Base-by-base conservation (phyloP, 208 protist genomes). In the Lotmaria passim region DNA sequence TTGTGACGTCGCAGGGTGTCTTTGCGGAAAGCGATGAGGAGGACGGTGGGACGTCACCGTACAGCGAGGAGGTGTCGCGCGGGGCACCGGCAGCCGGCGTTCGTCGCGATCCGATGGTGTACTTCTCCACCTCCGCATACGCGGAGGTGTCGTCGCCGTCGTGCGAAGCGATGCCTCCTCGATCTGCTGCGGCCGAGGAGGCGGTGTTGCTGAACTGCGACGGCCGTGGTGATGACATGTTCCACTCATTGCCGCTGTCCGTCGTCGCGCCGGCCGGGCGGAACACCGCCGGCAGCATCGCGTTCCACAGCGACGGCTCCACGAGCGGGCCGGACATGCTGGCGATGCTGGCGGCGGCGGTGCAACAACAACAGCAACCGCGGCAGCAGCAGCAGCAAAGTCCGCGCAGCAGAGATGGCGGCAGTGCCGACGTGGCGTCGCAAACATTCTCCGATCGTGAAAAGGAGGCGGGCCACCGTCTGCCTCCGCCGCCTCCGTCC, bases 1-100 rank as follows among this genome's bases (percentile, higher is more conserved):
- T 69, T 36, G 60, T 60, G 11, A 24, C 69, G 34, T 69, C 39
- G 43, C 67, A 62, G 31, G 58, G 52, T 14, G 60, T 73, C 8
- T 73, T 86, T 23, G 50, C 72, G 14, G 84, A 89, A 62, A 89
- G 72, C 61, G 84, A 89, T 12, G 75, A 69, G 23, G 78, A 82
- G 19, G 79, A 76, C 4, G 41, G 47, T n/a, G 28, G n/a, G 7
- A 43, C 23, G 8, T 47, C 71, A 23, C 71, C 55, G 34, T 38
- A 44, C 30, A 63, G 75, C 41, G 36, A 58, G 21, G 33, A 47
- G 21, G 62, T 46, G 8, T 24, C 47, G 14, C 23, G 41, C n/a
- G 44, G 12, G 21, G 44, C 43, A 1, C 53, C 73, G 3, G 15
- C 39, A 0, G 58, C 46, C 0, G 73, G 64, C 15, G 73, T 72